Base-by-base conservation (phyloP, 1,139 yeast genomes). In the Debaryomyces coudertii region DNA sequence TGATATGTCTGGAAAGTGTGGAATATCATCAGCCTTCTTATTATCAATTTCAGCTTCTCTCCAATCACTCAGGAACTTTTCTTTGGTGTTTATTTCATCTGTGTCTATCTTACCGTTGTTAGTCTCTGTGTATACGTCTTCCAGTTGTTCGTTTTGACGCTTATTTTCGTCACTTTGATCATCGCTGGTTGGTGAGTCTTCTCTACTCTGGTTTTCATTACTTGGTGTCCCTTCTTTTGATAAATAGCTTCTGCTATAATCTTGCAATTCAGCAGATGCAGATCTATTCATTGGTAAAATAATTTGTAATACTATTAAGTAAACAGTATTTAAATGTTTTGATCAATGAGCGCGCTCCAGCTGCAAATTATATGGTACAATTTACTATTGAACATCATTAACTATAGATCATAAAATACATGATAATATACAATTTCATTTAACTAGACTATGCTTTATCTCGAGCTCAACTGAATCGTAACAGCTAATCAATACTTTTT, bases 391-490 rank as follows among this genome's bases (percentile, higher is more conserved):
- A 7, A 7, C 16, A 15, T 14, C 14, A 29, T 28, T 29, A 15
- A 29, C 33, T 29, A 31, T 31, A 33, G 36, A 33, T n/a, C 18
- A 33, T 33, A 33, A 20, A 33, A 38, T 38, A 38, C 34, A 38
- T 7, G 12, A 15, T 38, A 28, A 38, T 38, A 38, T 38, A 38
- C 41, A 38, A 28, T 28, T n/a, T 28, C 20, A 38, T 18, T 25
- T 34, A 12, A 34, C n/a, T 16, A 45, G 31, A 23, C 34, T 43
- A 5, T 36, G 31, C 27, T 48, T 47, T 6, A 49, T 31, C 11
- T 46, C 44, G 11, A 36, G 24, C 37, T 50, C 53, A 14, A 47
- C 16, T 3, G 36, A 36, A 18, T 41, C 39, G 25, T 49, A 49
- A 22, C 47, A 41, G 16, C 36, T 43, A 7, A 14, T 20, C 15